phyloP scores from a whole-genome alignment of 345 rosid genomes.

The Lumnitzera racemosa region DNA sequence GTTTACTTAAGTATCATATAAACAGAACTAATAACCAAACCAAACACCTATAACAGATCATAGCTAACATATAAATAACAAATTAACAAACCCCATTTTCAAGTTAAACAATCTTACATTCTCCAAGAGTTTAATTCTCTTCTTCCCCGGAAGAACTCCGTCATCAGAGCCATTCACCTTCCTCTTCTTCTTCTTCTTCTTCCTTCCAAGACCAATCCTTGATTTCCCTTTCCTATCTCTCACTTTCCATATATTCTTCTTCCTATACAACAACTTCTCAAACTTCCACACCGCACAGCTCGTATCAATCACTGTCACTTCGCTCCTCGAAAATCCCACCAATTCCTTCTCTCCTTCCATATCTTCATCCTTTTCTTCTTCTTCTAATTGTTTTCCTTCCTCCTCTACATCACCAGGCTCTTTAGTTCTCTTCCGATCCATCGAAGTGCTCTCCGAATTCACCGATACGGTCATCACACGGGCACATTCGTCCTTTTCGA shows the following conservation, averaged over 20 bases:
- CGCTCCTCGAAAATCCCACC: slow-evolving; percentile 78
- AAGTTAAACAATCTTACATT: no score
- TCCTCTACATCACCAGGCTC: slow-evolving; percentile 13
- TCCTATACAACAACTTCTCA: slow-evolving; percentile 71
- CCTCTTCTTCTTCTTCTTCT: slow-evolving; percentile 56
- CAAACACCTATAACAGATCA: no score
- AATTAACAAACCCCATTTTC: no score
- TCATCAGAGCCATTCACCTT: slow-evolving; percentile 20
- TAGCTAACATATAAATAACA: no score
- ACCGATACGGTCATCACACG: slow-evolving; percentile 20
- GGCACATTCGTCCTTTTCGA: slow-evolving; percentile 18
- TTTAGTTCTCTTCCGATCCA: slow-evolving; percentile 16
- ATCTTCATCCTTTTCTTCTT: slow-evolving; percentile 7
- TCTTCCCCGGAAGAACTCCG: slow-evolving; percentile 27
- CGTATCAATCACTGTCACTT: slow-evolving; percentile 90
- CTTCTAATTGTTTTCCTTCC: slow-evolving; percentile 4
- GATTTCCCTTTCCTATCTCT: slow-evolving; percentile 75
- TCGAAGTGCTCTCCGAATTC: slow-evolving; percentile 24
- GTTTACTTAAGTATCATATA: no score
- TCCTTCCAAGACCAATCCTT: slow-evolving; percentile 35
- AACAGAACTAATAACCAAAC: no score
- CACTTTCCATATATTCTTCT: slow-evolving; percentile 79
- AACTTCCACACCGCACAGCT: slow-evolving; percentile 74
- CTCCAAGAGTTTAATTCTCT: slow-evolving; percentile 32
- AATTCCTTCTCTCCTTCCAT: slow-evolving; percentile 43